Evolutionary conservation across 805 yeast species (phyloP).

Genomic region (Myxozyma melibiosi): DNA sequence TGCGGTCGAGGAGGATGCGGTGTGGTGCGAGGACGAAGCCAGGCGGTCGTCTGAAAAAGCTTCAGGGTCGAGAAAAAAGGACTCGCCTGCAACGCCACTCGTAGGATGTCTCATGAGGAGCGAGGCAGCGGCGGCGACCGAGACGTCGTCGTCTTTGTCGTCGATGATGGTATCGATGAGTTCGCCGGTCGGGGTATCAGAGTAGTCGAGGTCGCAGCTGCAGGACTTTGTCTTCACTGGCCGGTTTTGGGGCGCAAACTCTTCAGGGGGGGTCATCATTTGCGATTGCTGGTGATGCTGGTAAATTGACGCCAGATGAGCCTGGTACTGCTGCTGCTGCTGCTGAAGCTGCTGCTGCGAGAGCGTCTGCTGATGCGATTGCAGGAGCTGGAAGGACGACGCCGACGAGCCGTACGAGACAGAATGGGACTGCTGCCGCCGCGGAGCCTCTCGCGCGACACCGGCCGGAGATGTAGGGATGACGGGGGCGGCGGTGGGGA

Average conservation of each 20-base stretch:
- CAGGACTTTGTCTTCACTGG: not conserved
- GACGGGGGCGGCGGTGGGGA: constrained; percentile 3
- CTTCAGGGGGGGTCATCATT: constrained; percentile 29
- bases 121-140: constrained; percentile 28
- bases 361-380: not conserved
- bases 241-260: constrained; percentile 12
- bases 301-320: constrained; percentile 1
- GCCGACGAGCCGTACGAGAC: constrained; percentile 4
- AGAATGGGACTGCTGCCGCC: constrained; percentile 13
- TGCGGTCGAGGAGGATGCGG: not conserved
- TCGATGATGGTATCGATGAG: constrained; percentile 26
- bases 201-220: not conserved
- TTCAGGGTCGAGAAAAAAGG: constrained; percentile 20
- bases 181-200: constrained; percentile 1
- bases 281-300: constrained; percentile 5
- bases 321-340: constrained; percentile 13
- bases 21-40: not conserved
- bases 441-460: constrained; percentile 3
- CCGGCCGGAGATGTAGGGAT: constrained; percentile 2
- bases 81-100: constrained; percentile 1
- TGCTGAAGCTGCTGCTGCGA: not conserved
- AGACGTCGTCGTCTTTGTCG: constrained; percentile 22
- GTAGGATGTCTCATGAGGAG: constrained; percentile 20
- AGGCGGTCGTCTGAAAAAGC: constrained; percentile 23
- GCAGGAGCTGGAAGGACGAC: not conserved